A percentile compares a stretch with the other conserved stretches of the same genome.
Evolutionary conservation across 805 yeast species (phyloP).

Genomic region (Barnettozyma populi): DNA sequence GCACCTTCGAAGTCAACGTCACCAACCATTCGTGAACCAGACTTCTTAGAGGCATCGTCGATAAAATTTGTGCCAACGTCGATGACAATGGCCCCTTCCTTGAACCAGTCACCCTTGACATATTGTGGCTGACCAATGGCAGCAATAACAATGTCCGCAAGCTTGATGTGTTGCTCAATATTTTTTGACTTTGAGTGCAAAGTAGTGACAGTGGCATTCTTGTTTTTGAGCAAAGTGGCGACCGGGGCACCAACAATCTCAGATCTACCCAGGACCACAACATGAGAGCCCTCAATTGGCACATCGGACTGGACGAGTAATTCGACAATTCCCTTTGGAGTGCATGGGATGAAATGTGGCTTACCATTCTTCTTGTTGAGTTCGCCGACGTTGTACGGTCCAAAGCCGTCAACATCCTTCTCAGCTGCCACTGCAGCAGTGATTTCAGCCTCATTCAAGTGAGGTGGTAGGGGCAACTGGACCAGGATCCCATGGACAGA

Average conservation of each 20-base stretch:
- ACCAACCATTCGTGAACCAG: conserved; percentile 70
- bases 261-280: conserved; percentile 82
- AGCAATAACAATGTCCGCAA: conserved; percentile 73
- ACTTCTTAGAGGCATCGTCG: conserved; percentile 57
- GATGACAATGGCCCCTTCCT: conserved; percentile 60
- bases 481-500: conserved; percentile 68
- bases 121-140: conserved; percentile 71
- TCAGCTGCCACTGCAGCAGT: conserved; percentile 60
- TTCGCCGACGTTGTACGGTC: conserved; percentile 73
- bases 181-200: conserved; percentile 64
- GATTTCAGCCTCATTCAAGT: conserved; percentile 59
- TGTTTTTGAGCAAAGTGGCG: conserved; percentile 61
- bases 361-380: conserved; percentile 66
- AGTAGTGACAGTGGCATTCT: conserved; percentile 70
- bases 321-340: conserved; percentile 76
- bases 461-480: conserved; percentile 73
- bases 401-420: conserved; percentile 84
- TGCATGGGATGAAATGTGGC: conserved; percentile 73
- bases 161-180: conserved; percentile 43
- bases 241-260: conserved; percentile 85
- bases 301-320: conserved; percentile 54
- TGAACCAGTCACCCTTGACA: conserved; percentile 72
- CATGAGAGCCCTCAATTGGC: conserved; percentile 55
- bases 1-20: conserved; percentile 66
- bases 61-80: conserved; percentile 83